Conservation (phyloP, 768 basidiomycete genomes). For the Trametes cubensis region DNA sequence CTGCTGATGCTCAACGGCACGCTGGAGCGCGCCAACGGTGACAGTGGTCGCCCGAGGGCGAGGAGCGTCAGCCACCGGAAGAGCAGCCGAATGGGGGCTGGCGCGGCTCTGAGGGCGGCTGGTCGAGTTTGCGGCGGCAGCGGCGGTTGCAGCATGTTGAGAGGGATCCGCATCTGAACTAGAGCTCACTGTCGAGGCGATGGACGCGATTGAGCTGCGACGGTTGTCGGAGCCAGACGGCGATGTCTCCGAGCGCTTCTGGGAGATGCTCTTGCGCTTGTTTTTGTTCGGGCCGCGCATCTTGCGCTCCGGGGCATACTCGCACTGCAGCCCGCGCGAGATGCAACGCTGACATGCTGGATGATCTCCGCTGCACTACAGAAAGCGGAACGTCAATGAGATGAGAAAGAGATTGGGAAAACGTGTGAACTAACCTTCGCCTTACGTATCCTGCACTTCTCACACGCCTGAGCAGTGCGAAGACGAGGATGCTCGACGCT, state of each 20-base stretch:
- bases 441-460: constrained; percentile 72
- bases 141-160: constrained; percentile 5
- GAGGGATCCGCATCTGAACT: neutral
- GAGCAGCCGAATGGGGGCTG: neutral
- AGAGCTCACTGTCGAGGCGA: constrained; percentile 15
- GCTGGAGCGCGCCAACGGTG: constrained; percentile 2
- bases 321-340: constrained; percentile 58
- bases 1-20: neutral
- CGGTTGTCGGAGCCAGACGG: constrained; percentile 5
- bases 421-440: constrained; percentile 57
- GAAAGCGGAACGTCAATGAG: neutral
- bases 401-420: neutral
- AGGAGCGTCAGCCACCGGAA: neutral
- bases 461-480: constrained; percentile 74
- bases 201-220: constrained; percentile 16
- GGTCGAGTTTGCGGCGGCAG: neutral
- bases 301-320: constrained; percentile 68
- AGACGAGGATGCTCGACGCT: constrained; percentile 65
- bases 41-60: constrained; percentile 6
- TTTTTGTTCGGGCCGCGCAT: constrained; percentile 65
- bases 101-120: neutral
- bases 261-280: constrained; percentile 34
- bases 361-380: constrained; percentile 71
- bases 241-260: constrained; percentile 2
- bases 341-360: constrained; percentile 70